Evolutionary conservation across 257 asterid genomes (phyloP).

Genomic region (Verbena officinalis): DNA sequence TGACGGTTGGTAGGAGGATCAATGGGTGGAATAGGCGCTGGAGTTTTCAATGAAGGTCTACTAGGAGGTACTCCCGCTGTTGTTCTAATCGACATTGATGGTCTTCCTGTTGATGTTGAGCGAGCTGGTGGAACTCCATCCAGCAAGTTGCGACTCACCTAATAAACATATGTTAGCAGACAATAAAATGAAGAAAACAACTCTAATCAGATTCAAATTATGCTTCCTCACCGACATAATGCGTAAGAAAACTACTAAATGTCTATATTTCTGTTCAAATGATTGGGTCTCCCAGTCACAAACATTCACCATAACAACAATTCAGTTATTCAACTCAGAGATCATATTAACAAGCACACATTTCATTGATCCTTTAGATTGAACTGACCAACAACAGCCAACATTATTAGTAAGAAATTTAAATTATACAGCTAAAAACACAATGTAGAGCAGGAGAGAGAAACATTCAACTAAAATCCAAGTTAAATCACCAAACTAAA

Average conservation of each 20-base stretch:
- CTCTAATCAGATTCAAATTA: constrained; percentile 25
- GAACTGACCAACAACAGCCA: constrained; percentile 20
- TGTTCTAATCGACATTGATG: constrained; percentile 62
- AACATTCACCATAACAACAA: constrained; percentile 22
- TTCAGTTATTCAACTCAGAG: constrained; percentile 14
- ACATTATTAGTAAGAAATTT: neutral
- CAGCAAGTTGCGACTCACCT: constrained; percentile 56
- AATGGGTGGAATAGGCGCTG: constrained; percentile 64
- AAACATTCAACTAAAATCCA: neutral
- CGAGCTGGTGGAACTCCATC: constrained; percentile 69
- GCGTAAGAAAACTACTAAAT: constrained; percentile 19
- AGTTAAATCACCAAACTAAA: constrained; percentile 18
- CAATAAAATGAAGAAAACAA: constrained; percentile 17
- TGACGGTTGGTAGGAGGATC: constrained; percentile 72
- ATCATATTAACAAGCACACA: constrained; percentile 11
- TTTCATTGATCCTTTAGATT: constrained; percentile 9
- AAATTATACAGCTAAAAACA: constrained; percentile 27
- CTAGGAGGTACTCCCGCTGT: constrained; percentile 57
- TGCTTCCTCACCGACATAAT: constrained; percentile 11
- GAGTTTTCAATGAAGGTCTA: constrained; percentile 56
- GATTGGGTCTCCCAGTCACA: neutral
- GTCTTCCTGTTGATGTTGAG: constrained; percentile 84
- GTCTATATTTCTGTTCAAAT: neutral
- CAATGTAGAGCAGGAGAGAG: constrained; percentile 10
- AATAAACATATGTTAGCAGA: constrained; percentile 27